Conservation (phyloP, 768 basidiomycete species). For the Agrocybe praecox region DNA sequence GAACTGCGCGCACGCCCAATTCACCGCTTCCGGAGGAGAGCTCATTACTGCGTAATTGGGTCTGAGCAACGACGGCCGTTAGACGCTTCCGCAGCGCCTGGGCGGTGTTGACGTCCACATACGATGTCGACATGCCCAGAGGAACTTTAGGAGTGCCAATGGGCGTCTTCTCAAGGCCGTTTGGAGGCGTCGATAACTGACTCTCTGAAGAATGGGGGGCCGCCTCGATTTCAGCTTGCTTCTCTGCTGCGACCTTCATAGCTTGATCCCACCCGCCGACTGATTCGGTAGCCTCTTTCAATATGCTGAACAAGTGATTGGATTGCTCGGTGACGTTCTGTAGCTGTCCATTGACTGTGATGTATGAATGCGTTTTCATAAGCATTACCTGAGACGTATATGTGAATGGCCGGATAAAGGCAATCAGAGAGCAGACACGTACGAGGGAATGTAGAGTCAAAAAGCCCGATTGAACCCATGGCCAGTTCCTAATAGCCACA, state of each 20-base stretch:
- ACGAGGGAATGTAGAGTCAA: constrained; percentile 85
- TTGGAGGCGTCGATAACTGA: constrained; percentile 11
- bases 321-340: constrained; percentile 53
- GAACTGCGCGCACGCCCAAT: constrained; percentile 7
- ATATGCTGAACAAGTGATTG: constrained; percentile 39
- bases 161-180: constrained; percentile 27
- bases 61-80: constrained; percentile 35
- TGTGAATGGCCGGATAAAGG: background rate
- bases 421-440: constrained; percentile 19
- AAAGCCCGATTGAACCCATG: constrained; percentile 96
- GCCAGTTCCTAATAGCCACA: constrained; percentile 71
- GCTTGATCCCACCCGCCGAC: constrained; percentile 74
- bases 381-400: constrained; percentile 64
- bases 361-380: constrained; percentile 97
- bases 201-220: constrained; percentile 6
- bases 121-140: constrained; percentile 50
- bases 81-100: constrained; percentile 61
- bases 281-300: constrained; percentile 48
- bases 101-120: constrained; percentile 55
- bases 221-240: constrained; percentile 42
- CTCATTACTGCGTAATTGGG: constrained; percentile 8
- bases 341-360: constrained; percentile 85
- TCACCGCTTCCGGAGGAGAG: background rate
- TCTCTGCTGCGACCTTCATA: constrained; percentile 47
- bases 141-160: constrained; percentile 45